phyloP scores from a whole-genome alignment of 257 asterid genomes.

The Solanum piurae region DNA sequence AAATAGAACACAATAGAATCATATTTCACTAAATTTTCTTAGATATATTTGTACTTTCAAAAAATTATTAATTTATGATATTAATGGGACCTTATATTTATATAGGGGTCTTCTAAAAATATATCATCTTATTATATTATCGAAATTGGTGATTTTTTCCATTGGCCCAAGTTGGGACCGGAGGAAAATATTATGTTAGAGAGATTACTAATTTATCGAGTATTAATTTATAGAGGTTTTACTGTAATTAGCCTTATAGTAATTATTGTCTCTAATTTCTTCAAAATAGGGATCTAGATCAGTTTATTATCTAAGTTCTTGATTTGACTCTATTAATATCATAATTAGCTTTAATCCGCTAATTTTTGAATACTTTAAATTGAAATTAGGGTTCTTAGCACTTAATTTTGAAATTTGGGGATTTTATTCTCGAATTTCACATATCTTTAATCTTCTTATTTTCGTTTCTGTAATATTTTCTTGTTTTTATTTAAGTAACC shows the following conservation, averaged over 20 bases:
- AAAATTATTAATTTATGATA: too few species aligned
- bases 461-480: not conserved
- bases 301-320: not conserved
- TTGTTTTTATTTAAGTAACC: not conserved
- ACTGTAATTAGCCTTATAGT: not conserved
- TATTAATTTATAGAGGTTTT: too few species aligned
- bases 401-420: not conserved
- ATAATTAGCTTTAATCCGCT: not conserved
- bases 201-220: too few species aligned
- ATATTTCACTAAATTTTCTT: too few species aligned
- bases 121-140: too few species aligned
- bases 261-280: not conserved
- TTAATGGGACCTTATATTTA: too few species aligned
- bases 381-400: not conserved
- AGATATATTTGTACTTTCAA: too few species aligned
- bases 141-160: too few species aligned
- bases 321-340: not conserved
- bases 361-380: not conserved
- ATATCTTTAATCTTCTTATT: not conserved
- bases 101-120: too few species aligned
- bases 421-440: not conserved
- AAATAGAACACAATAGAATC: too few species aligned
- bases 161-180: too few species aligned
- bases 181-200: too few species aligned
- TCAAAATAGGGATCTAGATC: not conserved